Conservation (phyloP, 2,329 filamentous ascomycete species). For the Phaeosphaeria sp. region DNA sequence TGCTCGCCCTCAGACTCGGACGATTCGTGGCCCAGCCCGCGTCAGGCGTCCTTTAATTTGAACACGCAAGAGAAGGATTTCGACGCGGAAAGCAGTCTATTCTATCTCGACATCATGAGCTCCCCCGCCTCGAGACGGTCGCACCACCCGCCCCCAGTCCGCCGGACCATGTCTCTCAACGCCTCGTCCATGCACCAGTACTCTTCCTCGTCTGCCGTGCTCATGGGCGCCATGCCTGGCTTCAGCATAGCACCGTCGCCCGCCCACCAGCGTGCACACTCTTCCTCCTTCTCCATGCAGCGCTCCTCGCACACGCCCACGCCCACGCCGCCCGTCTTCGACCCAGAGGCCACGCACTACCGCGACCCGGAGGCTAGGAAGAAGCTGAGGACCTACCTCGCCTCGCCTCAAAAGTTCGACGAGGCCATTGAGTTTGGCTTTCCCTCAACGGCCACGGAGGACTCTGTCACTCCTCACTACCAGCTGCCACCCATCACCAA, state of each 20-base stretch:
- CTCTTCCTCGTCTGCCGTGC: slow-evolving; percentile 54
- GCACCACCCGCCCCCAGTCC: slow-evolving; percentile 33
- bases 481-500: slow-evolving; percentile 43
- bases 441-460: slow-evolving; percentile 60
- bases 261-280: slow-evolving; percentile 42
- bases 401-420: slow-evolving; percentile 93
- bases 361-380: slow-evolving; percentile 87
- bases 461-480: slow-evolving; percentile 30
- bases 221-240: slow-evolving; percentile 53
- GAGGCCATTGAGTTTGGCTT: slow-evolving; percentile 95
- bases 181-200: slow-evolving; percentile 68
- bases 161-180: slow-evolving; percentile 74
- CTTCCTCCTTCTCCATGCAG: slow-evolving; percentile 35
- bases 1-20: slow-evolving; percentile 20
- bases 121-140: slow-evolving; percentile 28
- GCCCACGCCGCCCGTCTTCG: slow-evolving; percentile 50
- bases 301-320: slow-evolving; percentile 38
- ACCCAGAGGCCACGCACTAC: slow-evolving; percentile 80
- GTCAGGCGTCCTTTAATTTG: slow-evolving; percentile 14
- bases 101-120: slow-evolving; percentile 37
- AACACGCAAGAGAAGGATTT: slow-evolving; percentile 20
- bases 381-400: slow-evolving; percentile 84
- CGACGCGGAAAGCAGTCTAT: slow-evolving; percentile 29
- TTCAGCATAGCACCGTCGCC: slow-evolving; percentile 36
- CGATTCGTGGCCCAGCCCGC: slow-evolving; percentile 27